Conservation (phyloP, 169 alveolate species). For the Eimeria brunetti region DNA sequence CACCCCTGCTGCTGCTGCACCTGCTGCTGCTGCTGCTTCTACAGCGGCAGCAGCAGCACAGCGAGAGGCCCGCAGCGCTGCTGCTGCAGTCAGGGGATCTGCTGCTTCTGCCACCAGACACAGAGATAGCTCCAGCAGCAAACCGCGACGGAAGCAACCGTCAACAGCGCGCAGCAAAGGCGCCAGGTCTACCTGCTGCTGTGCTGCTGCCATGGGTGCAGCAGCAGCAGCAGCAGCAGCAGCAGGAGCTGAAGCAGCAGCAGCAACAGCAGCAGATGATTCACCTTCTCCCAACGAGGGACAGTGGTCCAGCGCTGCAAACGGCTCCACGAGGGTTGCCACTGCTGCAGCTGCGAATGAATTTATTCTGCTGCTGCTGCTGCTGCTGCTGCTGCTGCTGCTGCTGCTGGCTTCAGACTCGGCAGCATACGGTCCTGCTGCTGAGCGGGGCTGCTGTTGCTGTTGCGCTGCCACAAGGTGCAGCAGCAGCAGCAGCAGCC, state of each 20-base stretch:
- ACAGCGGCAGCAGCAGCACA: slow-evolving; percentile 45
- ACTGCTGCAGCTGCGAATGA: slow-evolving; percentile 36
- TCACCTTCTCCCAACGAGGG: not conserved
- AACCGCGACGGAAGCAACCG: not conserved
- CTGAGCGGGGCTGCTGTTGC: not conserved
- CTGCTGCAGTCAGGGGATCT: slow-evolving; percentile 41
- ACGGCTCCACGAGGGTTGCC: slow-evolving; percentile 43
- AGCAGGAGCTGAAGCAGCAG: not conserved
- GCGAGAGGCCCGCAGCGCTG: slow-evolving; percentile 23
- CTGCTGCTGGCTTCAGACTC: not conserved
- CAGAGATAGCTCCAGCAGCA: slow-evolving; percentile 50
- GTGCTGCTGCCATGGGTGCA: not conserved
- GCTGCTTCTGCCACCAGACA: slow-evolving; percentile 26
- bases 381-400: slow-evolving; percentile 53
- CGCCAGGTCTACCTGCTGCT: not conserved
- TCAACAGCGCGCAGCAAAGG: slow-evolving; percentile 12
- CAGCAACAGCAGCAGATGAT: not conserved
- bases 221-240: slow-evolving; percentile 10
- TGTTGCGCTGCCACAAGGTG: slow-evolving; percentile 48
- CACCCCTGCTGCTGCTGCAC: not conserved
- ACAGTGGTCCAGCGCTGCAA: not conserved
- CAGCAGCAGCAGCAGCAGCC: slow-evolving; percentile 72
- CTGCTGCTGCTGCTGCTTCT: slow-evolving; percentile 59
- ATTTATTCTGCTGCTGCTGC: not conserved
- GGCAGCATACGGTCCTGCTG: not conserved